Conservation (phyloP, 192 early-diverging fungal genomes). For the Mortierella alpina region DNA sequence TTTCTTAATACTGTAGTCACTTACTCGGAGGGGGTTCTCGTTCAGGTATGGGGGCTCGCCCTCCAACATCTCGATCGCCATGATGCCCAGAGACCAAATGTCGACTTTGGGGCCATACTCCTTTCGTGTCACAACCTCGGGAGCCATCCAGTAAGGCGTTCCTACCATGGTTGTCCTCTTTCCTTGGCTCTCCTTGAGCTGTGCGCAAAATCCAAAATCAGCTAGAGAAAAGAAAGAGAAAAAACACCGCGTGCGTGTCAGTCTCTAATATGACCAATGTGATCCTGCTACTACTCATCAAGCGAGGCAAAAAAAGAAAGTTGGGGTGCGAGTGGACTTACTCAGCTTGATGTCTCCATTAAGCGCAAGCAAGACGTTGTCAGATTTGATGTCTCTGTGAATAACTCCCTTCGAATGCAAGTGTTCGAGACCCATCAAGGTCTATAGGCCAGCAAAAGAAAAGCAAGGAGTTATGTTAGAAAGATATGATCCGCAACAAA, state of each 20-base stretch:
- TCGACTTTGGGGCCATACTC: conserved; percentile 95
- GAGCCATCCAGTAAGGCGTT: conserved; percentile 99
- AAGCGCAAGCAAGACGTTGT: conserved; percentile 80
- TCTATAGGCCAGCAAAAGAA: conserved; percentile 39
- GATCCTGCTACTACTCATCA: not conserved
- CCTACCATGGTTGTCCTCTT: conserved; percentile 86
- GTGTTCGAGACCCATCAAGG: conserved; percentile 77
- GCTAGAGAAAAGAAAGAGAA: conserved; percentile 62
- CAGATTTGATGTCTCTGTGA: conserved; percentile 89
- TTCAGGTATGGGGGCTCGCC: conserved; percentile 97
- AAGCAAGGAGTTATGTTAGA: not conserved
- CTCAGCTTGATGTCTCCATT: conserved; percentile 80
- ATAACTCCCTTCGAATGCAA: conserved; percentile 81
- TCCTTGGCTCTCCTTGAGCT: conserved; percentile 70
- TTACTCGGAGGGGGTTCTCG: conserved; percentile 86
- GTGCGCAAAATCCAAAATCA: conserved; percentile 91
- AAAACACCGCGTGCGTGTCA: not conserved
- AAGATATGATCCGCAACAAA: not conserved
- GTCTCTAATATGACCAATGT: not conserved
- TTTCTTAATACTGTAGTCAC: conserved; percentile 4
- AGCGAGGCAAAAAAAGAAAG: conserved; percentile 3
- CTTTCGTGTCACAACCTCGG: conserved; percentile 93
- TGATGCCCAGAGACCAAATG: conserved; percentile 98
- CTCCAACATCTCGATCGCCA: conserved; percentile 98
- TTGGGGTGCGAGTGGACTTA: conserved; percentile 33